Conservation (phyloP, 179 eudicot genomes). For the Silene vulgaris region DNA sequence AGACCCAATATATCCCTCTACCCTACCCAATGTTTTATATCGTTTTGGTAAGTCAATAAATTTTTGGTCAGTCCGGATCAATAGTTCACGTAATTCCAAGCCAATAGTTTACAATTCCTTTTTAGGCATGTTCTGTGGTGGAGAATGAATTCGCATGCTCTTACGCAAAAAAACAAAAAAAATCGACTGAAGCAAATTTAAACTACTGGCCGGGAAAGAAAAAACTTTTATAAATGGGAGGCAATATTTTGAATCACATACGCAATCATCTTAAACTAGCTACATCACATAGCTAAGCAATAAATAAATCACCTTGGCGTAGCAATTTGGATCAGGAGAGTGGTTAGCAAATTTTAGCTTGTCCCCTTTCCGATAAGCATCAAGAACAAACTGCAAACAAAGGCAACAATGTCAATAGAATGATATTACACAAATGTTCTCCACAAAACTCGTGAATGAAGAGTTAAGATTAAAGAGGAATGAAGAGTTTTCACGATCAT, state of each 20-base stretch:
- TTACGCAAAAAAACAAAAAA: too few species aligned
- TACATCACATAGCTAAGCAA: not conserved
- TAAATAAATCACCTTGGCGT: constrained; percentile 61
- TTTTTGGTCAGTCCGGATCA: not conserved
- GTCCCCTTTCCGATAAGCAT: constrained; percentile 89
- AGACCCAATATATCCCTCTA: not conserved
- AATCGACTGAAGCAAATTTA: not conserved
- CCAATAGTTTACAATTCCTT: not conserved
- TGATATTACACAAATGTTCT: constrained; percentile 1
- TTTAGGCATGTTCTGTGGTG: too few species aligned
- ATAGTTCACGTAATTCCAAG: not conserved
- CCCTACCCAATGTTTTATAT: not conserved
- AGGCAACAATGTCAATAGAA: constrained; percentile 18
- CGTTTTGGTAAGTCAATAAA: not conserved
- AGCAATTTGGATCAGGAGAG: constrained; percentile 93
- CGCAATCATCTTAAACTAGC: not conserved
- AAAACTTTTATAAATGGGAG: too few species aligned
- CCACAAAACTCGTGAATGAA: not conserved
- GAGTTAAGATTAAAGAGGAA: constrained; percentile 79
- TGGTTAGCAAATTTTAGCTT: constrained; percentile 95
- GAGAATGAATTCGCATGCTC: not conserved
- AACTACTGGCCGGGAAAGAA: not conserved
- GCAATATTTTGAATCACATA: too few species aligned
- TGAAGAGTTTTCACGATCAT: constrained; percentile 51
- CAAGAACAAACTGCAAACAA: constrained; percentile 75